A percentile compares a stretch with the other conserved stretches of the same genome.
These are phyloP conservation scores for Triangularia verruculosa DNA, from an alignment of 2,329 filamentous ascomycete species.

Conservation along the genomic window DNA sequence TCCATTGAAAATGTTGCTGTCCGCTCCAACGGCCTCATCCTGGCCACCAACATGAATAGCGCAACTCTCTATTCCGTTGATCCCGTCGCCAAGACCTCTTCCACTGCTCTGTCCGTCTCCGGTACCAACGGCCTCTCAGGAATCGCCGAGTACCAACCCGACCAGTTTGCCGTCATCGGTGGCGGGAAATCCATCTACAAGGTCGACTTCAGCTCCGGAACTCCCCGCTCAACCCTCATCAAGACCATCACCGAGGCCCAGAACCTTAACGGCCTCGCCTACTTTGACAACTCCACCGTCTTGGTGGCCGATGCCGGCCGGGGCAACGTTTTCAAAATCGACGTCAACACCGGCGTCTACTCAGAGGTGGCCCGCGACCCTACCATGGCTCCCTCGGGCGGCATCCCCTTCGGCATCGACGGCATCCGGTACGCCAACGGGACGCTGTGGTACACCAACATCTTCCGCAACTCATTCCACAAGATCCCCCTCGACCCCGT, in stretches of 20 bases:
- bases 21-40: slow-evolving; percentile 32
- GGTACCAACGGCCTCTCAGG: slow-evolving; percentile 31
- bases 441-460: slow-evolving; percentile 36
- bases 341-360: slow-evolving; percentile 30
- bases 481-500: slow-evolving; percentile 31
- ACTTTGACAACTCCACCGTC: slow-evolving; percentile 32
- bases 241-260: slow-evolving; percentile 31
- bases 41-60: slow-evolving; percentile 36
- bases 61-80: slow-evolving; percentile 32
- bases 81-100: slow-evolving; percentile 28
- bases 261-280: slow-evolving; percentile 34
- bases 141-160: slow-evolving; percentile 33
- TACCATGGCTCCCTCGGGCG: slow-evolving; percentile 32
- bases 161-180: slow-evolving; percentile 33
- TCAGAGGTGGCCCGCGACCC: slow-evolving; percentile 28
- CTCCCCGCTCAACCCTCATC: slow-evolving; percentile 29
- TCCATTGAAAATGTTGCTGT: slow-evolving; percentile 34
- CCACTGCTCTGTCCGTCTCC: slow-evolving; percentile 30
- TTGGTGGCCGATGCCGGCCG: slow-evolving; percentile 33
- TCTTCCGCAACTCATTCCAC: slow-evolving; percentile 37
- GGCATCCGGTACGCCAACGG: slow-evolving; percentile 33
- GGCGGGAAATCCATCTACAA: slow-evolving; percentile 34
- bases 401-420: slow-evolving; percentile 35
- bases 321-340: slow-evolving; percentile 31
- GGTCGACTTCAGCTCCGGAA: slow-evolving; percentile 30